Evolutionary conservation across 208 protist species (phyloP).

Genomic region (Angomonas ambiguus): DNA sequence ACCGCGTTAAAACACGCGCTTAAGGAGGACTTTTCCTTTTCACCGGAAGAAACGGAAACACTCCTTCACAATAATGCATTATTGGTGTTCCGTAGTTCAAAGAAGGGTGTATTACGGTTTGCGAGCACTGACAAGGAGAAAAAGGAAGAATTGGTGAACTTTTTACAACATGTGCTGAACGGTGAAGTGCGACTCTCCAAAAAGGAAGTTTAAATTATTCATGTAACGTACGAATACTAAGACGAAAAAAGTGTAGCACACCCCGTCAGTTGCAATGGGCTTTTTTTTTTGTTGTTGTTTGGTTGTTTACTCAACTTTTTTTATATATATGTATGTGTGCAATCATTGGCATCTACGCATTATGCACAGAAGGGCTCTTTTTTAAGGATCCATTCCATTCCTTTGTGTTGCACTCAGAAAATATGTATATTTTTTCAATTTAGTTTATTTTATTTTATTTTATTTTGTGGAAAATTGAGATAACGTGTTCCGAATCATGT

Average conservation of each 20-base stretch:
- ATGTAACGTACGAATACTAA: neutral
- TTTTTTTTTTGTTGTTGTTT: slow-evolving; percentile 7
- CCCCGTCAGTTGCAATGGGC: neutral
- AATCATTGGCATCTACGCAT: too few species aligned
- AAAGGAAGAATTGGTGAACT: slow-evolving; percentile 14
- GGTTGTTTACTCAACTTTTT: neutral
- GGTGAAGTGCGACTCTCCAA: slow-evolving; percentile 20
- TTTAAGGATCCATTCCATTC: too few species aligned
- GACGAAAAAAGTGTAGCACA: too few species aligned
- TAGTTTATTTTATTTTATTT: slow-evolving; percentile 7
- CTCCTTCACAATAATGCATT: neutral
- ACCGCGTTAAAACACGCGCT: slow-evolving; percentile 3
- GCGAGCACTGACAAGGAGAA: slow-evolving; percentile 13
- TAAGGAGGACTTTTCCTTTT: slow-evolving; percentile 8
- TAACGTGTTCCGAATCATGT: too few species aligned
- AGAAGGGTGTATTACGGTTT: slow-evolving; percentile 20
- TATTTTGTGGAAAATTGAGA: too few species aligned
- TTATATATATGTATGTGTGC: neutral
- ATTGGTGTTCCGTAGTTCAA: slow-evolving; percentile 34
- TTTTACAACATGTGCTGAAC: slow-evolving; percentile 26
- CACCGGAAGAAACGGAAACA: neutral
- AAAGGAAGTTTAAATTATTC: neutral
- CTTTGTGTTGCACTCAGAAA: too few species aligned
- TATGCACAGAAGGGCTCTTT: too few species aligned
- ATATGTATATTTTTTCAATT: too few species aligned